Base-by-base conservation (phyloP, 2,329 filamentous ascomycete species). In the Ceratocystis alfenasii region DNA sequence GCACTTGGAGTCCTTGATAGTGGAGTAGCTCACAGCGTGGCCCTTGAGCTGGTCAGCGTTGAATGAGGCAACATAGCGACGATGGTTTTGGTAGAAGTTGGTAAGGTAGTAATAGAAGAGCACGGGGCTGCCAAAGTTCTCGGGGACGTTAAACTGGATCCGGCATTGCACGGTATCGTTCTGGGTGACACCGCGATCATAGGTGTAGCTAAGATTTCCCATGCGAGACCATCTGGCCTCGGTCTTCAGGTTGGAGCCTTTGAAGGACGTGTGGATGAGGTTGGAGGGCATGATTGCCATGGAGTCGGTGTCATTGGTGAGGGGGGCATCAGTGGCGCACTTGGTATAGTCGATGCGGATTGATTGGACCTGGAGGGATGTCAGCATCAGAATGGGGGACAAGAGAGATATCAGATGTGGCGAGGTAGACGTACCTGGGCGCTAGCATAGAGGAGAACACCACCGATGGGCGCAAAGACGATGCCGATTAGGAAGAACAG, bases 11-110 rank as follows among this genome's bases (percentile, higher is more conserved):
- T 77, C 77, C 41, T 81, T 76, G 70, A 97, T 88, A 1, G 83
- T 81, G 45, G 70, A 71, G 66, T 81, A 82, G 41, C 79, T 78
- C 20, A 88, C 81, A 10, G 80, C 81, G 5, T 85, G 79, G 59
- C 92, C 94, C 70, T 87, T 77, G 64, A 99, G 80, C 76, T 99
- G 94, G 64, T 89, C 81, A 66, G 87, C 82, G 72, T 92, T 88
- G 72, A 95, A 88, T 1, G 90, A 95, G 73, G 90, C 89, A 68
- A 96, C 94, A 71, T 99, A 99, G 75, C 93, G 87, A 70, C 94
- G 88, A 74, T 99, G 94, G 74, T 99, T 99, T 76, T 99, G 94
- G 79, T 97, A 97, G 78, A 99, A 99, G 77, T 97, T 96, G 67
- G 90, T 93, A 69, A 99, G 85, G 70, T 88, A 88, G 76, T 99